Base-by-base conservation (phyloP, 2,329 filamentous ascomycete genomes). In the Akanthomyces muscarius region DNA sequence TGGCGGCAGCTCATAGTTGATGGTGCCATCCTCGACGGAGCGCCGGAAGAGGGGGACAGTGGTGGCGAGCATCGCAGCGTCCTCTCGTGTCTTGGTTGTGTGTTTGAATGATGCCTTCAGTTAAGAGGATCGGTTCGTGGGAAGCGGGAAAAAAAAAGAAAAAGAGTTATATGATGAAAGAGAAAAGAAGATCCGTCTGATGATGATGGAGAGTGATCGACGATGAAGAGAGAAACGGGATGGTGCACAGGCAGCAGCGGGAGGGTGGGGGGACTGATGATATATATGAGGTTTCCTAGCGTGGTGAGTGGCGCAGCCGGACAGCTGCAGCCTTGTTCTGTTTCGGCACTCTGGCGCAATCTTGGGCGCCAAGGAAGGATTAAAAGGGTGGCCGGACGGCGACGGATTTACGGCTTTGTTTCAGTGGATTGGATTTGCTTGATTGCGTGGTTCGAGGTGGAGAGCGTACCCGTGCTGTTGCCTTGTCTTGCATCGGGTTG, bases 1-100 rank as follows among this genome's bases (percentile, higher is more conserved):
- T 28, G 68, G 66, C 23, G 76, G 76, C 57, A 76, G 68, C 65
- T 75, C 61, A 52, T 61, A 59, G 45, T 36, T 61, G 28, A 64
- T 33, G 44, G 18, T 36, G 45, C 52, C 58, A 30, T 53, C 56
- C 33, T 57, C 62, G 38, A 45, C 57, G 51, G 42, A 45, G 36
- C 63, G 63, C 41, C 56, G 51, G 23, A 52, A 59, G 30, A 30
- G 41, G 45, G 47, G 54, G 25, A 65, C 50, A 45, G 5, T 25
- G 42, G 33, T 11, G 60, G 42, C 33, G 33, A 61, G 51, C 50
- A 52, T 54, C 41, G 41, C 23, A 14, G 55, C 23, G 23, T 45
- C 21, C 21, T 14, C 36, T 23, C 16, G 5, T 36, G 1, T 36
- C 21, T 36, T 36, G 7, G 10, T 10, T 2, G 33, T 36, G 33